A percentile compares a stretch with the other conserved stretches of the same genome.
These are phyloP conservation scores for Tillandsia leiboldiana DNA, from an alignment of 176 grass and related monocot genomes.

Conservation along the genomic window DNA sequence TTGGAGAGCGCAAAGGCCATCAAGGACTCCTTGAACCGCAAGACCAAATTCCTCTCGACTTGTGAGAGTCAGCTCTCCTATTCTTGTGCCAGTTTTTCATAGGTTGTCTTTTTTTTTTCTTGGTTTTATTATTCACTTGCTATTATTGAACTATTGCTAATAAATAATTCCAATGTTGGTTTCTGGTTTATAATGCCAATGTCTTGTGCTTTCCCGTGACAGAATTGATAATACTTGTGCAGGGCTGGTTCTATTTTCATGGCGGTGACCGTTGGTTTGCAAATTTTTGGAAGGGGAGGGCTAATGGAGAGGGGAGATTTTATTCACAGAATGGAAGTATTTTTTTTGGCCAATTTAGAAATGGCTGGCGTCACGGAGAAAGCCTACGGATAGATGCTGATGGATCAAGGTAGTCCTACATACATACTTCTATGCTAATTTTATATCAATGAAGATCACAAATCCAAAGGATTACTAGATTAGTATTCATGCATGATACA, in stretches of 20 bases:
- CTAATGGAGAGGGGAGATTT: conserved; percentile 90
- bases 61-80: too few relatives aligned
- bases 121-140: background rate
- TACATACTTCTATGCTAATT: background rate
- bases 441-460: background rate
- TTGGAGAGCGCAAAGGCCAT: too few relatives aligned
- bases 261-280: conserved; percentile 78
- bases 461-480: background rate
- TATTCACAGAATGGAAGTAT: conserved; percentile 73
- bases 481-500: background rate
- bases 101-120: background rate
- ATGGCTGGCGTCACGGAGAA: conserved; percentile 78
- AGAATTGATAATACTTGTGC: conserved; percentile 4
- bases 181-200: background rate
- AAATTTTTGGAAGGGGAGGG: conserved; percentile 92
- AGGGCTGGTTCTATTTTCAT: conserved; percentile 94
- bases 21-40: too few relatives aligned
- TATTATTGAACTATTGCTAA: background rate
- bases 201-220: background rate
- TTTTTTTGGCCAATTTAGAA: conserved; percentile 80
- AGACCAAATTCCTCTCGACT: too few relatives aligned
- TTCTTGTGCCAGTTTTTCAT: too few relatives aligned
- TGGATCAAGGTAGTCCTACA: conserved; percentile 50
- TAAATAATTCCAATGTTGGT: background rate
- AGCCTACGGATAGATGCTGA: conserved; percentile 54